Evolutionary conservation across 1,284 basidiomycete species (phyloP), one percentile per base, ranked within the genome.

Genomic region (Porogramme epimiltina): DNA sequence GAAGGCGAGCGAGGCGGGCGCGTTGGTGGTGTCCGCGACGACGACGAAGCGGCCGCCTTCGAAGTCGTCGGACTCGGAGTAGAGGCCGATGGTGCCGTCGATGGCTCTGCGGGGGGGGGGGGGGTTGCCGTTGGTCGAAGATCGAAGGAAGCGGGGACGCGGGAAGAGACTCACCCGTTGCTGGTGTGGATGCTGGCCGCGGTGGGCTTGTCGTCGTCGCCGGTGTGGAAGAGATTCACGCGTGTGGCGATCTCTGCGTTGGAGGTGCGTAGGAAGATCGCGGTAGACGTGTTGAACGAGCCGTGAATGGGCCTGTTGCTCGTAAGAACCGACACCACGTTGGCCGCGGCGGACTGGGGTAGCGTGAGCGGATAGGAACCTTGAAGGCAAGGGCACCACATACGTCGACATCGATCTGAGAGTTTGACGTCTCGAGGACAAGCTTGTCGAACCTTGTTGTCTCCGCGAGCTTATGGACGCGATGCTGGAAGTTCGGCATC

Each of bases 261-360:
- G 20, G 61, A 49, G 4, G 74, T 76, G 16, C 37, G 19, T 11
- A 82, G 55, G 3, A 58, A 58, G 13, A 82, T 67, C 4, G 57
- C 58, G 1, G 66, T 64, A 6, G 66, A 60, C 10, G 65, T 60
- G 23, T 69, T 69, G 65, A 74, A 78, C 18, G 64, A 63, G n/a
- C 80, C 80, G 6, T 65, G 53, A 51, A 81, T 73, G 13, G 60
- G 54, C 19, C 66, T 69, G 38, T 78, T 74, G 1, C 65, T 43
- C 1, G 71, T 70, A 13, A 20, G 38, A 3, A 58, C 18, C 3
- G 4, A 11, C 11, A 34, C 51, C 4, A 23, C 19, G 15, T 50
- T 26, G 3, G 42, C 48, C 9, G 19, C 24, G 8, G 56, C 26
- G 15, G 52, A 56, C 56, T 54, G 19, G 11, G 22, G 22, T 4